A percentile compares a stretch with the other conserved stretches of the same genome.
phyloP scores from a whole-genome alignment of 352 stramenopile genomes.

The Globisporangium mamillatum region DNA sequence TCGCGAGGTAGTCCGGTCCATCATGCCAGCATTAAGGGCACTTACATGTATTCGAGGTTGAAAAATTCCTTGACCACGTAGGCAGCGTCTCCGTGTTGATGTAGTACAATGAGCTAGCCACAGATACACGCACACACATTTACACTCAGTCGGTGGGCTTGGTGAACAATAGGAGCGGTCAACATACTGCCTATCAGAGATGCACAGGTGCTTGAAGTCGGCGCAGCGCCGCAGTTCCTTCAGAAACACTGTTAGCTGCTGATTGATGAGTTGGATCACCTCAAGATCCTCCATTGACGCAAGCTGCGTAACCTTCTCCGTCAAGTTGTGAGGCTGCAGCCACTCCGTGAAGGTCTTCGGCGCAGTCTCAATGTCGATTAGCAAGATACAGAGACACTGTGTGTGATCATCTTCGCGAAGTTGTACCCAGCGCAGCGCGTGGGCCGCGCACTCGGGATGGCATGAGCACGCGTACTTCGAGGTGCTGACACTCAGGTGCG shows the following conservation, averaged over 20 bases:
- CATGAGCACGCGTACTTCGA: background rate
- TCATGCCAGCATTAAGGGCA: background rate
- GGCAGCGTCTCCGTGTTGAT: background rate
- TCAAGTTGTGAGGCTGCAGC: background rate
- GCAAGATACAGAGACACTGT: background rate
- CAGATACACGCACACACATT: background rate
- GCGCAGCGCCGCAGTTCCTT: background rate
- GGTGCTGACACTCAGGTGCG: background rate
- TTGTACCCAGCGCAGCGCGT: background rate
- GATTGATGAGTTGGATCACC: background rate
- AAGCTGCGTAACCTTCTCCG: background rate
- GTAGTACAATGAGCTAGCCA: background rate
- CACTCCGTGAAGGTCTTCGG: background rate
- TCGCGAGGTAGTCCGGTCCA: background rate
- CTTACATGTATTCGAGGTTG: background rate
- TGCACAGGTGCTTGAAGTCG: background rate
- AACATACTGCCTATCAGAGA: background rate
- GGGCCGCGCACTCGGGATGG: no score
- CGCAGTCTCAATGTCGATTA: background rate
- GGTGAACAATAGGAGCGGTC: background rate
- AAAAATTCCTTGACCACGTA: background rate
- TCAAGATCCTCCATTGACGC: background rate
- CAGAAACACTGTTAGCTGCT: background rate
- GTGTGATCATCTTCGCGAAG: background rate
- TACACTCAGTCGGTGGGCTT: background rate